Evolutionary conservation across 306 rosid genomes (phyloP).

Genomic region (Cicer chorassanicum): DNA sequence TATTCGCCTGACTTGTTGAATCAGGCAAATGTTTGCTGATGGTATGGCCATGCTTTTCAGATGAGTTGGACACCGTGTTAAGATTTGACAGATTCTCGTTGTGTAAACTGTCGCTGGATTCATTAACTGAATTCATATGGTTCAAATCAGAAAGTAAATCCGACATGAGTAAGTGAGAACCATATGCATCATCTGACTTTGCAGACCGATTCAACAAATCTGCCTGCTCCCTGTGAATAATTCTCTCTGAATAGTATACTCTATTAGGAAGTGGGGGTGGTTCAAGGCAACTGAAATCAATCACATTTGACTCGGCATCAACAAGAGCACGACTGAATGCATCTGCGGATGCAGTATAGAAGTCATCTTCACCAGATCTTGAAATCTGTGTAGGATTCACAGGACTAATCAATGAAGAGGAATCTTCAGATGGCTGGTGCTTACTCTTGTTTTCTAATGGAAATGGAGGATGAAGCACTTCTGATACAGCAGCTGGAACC

Average conservation of each 20-base stretch:
- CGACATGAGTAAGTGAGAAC: constrained; percentile 63
- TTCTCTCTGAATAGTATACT: constrained; percentile 82
- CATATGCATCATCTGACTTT: constrained; percentile 85
- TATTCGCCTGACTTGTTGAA: constrained; percentile 51
- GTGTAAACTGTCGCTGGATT: constrained; percentile 54
- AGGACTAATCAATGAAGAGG: constrained; percentile 53
- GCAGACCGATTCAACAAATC: constrained; percentile 79
- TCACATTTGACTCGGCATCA: constrained; percentile 60
- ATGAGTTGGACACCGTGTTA: constrained; percentile 51
- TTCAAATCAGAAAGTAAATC: constrained; percentile 63
- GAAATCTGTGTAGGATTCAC: constrained; percentile 55
- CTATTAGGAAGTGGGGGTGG: constrained; percentile 74
- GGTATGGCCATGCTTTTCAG: constrained; percentile 52
- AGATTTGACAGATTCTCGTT: constrained; percentile 52
- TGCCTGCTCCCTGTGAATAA: constrained; percentile 83
- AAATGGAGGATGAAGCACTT: constrained; percentile 46
- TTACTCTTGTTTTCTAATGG: constrained; percentile 58
- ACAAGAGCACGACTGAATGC: constrained; percentile 57
- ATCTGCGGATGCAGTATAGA: constrained; percentile 47
- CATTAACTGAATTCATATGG: constrained; percentile 53
- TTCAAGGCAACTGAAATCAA: constrained; percentile 71
- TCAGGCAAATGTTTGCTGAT: constrained; percentile 54
- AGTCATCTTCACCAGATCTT: constrained; percentile 60
- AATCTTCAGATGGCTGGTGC: constrained; percentile 58
- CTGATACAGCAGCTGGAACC: constrained; percentile 48